Evolutionary conservation across 495 filamentous ascomycete genomes (phyloP), one percentile per base, ranked within the genome.

Genomic region (Penicillium steckii): DNA sequence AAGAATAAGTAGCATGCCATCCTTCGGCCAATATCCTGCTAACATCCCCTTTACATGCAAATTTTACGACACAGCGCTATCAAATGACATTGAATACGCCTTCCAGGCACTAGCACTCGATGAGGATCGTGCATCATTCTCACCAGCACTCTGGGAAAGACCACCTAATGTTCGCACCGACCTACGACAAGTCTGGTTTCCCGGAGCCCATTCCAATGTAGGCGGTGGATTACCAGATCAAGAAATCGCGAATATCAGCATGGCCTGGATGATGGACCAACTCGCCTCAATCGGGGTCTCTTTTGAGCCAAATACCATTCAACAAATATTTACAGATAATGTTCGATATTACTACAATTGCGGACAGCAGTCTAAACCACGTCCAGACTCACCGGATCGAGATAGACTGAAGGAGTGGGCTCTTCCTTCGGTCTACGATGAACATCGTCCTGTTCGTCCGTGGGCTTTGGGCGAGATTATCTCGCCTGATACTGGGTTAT

Each of bases 61-160:
- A 19, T 85, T 86, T 68, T 80, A 82, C 65, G 79, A 88, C 60
- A 85, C 83, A 12, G 69, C 68, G 17, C 64, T 87, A 1, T 75
- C 76, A 4, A 71, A 79, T 49, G 68, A 69, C 44, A 79, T 89
- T 10, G 80, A 87, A 49, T 78, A 88, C 57, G 86, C 83, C 8
- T 89, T 89, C 55, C 87, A 90, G 54, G 86, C 86, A 3, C 72
- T 90, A n/a, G 86, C 85, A 0, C 70, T 90, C 2, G 86, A 90
- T 53, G 87, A 90, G 65, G 71, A 78, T 32, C 81, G 86, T 9
- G 65, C 70, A 5, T 76, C 83, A 1, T 90, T 88, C 52, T 73
- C 79, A 4, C 87, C 87, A 9, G 79, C 85, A 4, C 57, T 90
- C 0, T 89, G 84, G 86, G 73, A 80, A 61, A 72, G 76, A 44